Percentiles rank a stretch among this genome's conserved stretches.
phyloP scores from a whole-genome alignment of 176 grass and related monocot genomes.

The Carex parvula region DNA sequence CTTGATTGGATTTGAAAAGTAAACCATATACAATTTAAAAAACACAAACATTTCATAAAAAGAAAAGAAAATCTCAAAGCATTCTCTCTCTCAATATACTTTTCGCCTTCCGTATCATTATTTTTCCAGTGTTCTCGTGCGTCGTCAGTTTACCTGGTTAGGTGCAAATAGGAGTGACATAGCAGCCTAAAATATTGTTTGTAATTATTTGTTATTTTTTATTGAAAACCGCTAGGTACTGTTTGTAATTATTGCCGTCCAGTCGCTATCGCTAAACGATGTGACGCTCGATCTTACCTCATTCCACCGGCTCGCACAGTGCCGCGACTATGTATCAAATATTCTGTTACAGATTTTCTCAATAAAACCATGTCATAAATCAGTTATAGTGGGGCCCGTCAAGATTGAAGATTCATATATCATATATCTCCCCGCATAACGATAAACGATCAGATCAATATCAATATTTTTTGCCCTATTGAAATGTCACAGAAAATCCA shows the following conservation, averaged over 20 bases:
- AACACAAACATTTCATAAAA: too few relatives aligned
- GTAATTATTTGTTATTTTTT: too few relatives aligned
- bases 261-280: conserved; percentile 9
- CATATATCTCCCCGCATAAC: too few relatives aligned
- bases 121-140: not conserved
- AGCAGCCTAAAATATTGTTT: not conserved
- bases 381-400: not conserved
- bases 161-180: conserved; percentile 3
- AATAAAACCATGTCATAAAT: not conserved
- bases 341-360: not conserved
- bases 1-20: not conserved
- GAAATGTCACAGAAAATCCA: not conserved
- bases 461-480: not conserved
- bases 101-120: not conserved
- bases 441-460: not conserved
- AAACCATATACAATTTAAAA: not conserved
- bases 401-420: not conserved
- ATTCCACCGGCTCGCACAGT: not conserved
- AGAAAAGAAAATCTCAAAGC: not conserved
- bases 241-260: not conserved
- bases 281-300: conserved; percentile 30
- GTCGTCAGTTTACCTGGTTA: not conserved
- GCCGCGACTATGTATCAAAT: not conserved
- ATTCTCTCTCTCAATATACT: not conserved
- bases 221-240: too few relatives aligned